These are phyloP conservation scores for Globisporangium canariense DNA, from an alignment of 352 stramenopile genomes.

Conservation along the genomic window DNA sequence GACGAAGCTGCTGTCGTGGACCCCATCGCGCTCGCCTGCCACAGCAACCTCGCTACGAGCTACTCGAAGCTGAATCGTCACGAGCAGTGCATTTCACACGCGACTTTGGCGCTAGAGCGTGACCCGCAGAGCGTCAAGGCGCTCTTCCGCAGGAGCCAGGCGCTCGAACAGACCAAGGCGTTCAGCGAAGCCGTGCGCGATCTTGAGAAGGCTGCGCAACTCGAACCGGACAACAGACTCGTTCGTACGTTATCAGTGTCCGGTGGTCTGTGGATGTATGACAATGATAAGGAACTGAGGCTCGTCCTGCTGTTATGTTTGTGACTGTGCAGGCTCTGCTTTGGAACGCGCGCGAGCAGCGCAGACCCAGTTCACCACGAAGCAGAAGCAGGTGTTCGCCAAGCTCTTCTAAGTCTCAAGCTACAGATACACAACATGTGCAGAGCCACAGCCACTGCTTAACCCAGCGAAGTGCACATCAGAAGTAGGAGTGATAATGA, in stretches of 20 bases:
- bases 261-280: background rate
- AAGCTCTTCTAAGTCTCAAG: conserved; percentile 24
- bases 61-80: conserved; percentile 44
- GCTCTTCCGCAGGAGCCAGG: conserved; percentile 63
- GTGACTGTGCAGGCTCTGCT: conserved; percentile 17
- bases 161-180: conserved; percentile 46
- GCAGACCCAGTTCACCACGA: conserved; percentile 32
- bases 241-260: conserved; percentile 22
- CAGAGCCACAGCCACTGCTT: background rate
- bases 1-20: conserved; percentile 33
- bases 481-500: background rate
- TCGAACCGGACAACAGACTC: conserved; percentile 46
- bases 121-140: conserved; percentile 57
- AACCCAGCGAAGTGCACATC: background rate
- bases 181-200: conserved; percentile 57
- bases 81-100: conserved; percentile 47
- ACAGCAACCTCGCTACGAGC: conserved; percentile 61
- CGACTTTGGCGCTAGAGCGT: conserved; percentile 37
- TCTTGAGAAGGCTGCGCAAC: conserved; percentile 28
- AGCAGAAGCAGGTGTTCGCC: conserved; percentile 39
- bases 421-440: background rate
- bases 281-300: background rate
- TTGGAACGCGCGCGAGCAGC: conserved; percentile 26
- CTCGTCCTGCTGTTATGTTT: background rate
- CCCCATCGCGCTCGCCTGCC: conserved; percentile 39